Evolutionary conservation across 1,139 yeast species (phyloP).

Genomic region (Yamadazyma triangularis): DNA sequence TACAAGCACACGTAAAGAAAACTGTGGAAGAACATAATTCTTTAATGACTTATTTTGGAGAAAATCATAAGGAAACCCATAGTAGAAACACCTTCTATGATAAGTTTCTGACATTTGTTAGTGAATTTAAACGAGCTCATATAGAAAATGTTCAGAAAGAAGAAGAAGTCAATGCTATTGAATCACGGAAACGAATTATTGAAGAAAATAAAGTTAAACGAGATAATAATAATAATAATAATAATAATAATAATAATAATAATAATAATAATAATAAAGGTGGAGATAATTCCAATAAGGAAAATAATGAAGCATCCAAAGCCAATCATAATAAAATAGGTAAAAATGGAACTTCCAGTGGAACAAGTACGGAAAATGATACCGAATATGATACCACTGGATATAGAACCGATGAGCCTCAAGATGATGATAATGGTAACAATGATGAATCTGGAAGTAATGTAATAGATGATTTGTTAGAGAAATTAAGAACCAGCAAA

Average conservation of each 20-base stretch:
- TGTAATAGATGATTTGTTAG: conserved; percentile 37
- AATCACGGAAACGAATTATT: conserved; percentile 31
- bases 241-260: conserved; percentile 8
- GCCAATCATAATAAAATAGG: conserved; percentile 8
- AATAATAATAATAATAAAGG: conserved; percentile 10
- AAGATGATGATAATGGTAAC: conserved; percentile 7
- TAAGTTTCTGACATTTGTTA: conserved; percentile 34
- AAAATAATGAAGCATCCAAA: conserved; percentile 8
- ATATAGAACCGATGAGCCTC: not conserved
- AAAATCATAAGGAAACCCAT: conserved; percentile 56
- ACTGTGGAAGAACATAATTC: conserved; percentile 53
- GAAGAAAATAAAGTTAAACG: conserved; percentile 20
- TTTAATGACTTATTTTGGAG: conserved; percentile 81
- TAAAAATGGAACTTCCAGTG: conserved; percentile 9
- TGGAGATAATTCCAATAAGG: conserved; percentile 8
- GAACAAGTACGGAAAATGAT: conserved; percentile 3
- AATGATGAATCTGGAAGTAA: conserved; percentile 6
- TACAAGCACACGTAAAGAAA: conserved; percentile 52
- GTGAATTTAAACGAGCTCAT: conserved; percentile 42
- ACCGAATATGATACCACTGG: conserved; percentile 4
- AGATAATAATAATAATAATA: conserved; percentile 5
- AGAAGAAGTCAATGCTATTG: conserved; percentile 41
- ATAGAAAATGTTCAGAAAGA: conserved; percentile 45
- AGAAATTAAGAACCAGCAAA: conserved; percentile 32
- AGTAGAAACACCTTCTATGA: conserved; percentile 35